phyloP scores from a whole-genome alignment of 352 stramenopile genomes.

The Plasmopara muralis region DNA sequence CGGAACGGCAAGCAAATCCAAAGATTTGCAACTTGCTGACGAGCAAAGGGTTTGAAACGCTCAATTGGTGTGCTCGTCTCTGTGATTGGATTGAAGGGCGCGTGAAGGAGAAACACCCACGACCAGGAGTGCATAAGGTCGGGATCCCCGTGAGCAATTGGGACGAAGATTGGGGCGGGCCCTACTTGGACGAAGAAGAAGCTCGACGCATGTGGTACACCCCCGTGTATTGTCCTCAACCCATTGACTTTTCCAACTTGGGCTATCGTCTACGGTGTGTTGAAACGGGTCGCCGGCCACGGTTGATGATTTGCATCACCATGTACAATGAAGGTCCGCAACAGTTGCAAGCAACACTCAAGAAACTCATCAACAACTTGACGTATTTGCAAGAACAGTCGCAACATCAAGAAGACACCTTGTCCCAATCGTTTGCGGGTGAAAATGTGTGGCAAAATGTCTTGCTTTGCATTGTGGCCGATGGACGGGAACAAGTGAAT shows the following conservation, averaged over 20 bases:
- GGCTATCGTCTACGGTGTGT: background rate
- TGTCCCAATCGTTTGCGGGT: conserved; percentile 60
- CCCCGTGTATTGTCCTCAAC: background rate
- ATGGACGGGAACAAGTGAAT: conserved; percentile 68
- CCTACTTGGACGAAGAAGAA: background rate
- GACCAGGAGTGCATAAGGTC: conserved; percentile 73
- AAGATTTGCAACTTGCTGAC: conserved; percentile 85
- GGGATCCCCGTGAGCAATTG: conserved; percentile 58
- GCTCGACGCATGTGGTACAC: background rate
- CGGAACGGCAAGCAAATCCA: conserved; percentile 64
- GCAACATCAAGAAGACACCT: conserved; percentile 55
- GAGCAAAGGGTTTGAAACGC: conserved; percentile 78
- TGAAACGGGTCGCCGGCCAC: background rate
- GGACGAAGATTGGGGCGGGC: conserved; percentile 53
- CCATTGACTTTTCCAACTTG: background rate
- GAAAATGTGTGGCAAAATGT: conserved; percentile 80
- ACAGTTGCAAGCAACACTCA: background rate
- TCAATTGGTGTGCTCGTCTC: conserved; percentile 77
- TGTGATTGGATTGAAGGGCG: conserved; percentile 84
- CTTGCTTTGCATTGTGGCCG: conserved; percentile 70
- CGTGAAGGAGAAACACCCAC: conserved; percentile 64
- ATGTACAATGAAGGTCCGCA: background rate
- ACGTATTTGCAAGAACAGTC: conserved; percentile 22
- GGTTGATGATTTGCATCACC: background rate
- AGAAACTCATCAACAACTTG: background rate